These are phyloP conservation scores for Exophiala sp. DNA, from an alignment of 2,329 filamentous ascomycete species.

Conservation along the genomic window DNA sequence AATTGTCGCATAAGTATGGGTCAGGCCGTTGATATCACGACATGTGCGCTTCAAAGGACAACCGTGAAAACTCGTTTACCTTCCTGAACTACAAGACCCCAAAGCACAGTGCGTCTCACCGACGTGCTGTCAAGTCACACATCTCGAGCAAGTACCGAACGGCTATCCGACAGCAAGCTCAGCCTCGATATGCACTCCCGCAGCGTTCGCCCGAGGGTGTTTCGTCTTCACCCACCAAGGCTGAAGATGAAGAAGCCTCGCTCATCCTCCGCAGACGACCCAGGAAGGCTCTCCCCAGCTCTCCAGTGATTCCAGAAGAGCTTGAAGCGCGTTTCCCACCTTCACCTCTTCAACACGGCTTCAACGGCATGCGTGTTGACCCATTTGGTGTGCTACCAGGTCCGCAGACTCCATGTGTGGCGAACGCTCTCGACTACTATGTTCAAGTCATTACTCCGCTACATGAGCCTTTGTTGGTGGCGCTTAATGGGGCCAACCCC, in stretches of 20 bases:
- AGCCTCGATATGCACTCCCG: slow-evolving; percentile 18
- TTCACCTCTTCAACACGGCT: slow-evolving; percentile 5
- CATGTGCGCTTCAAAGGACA: slow-evolving; percentile 4
- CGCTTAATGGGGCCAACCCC: slow-evolving; percentile 12
- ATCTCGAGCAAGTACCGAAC: slow-evolving; percentile 21
- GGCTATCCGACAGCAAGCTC: slow-evolving; percentile 11
- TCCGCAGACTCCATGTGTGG: slow-evolving; percentile 13
- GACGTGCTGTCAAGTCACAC: slow-evolving; percentile 18
- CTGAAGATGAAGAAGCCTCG: background rate
- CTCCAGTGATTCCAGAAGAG: background rate
- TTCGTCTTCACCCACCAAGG: background rate
- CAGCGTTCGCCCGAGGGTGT: background rate
- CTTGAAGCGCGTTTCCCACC: background rate
- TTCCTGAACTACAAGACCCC: slow-evolving; percentile 17
- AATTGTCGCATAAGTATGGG: slow-evolving; percentile 2
- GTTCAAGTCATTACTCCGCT: slow-evolving; percentile 10
- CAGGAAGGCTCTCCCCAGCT: background rate
- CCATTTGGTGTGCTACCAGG: slow-evolving; percentile 15
- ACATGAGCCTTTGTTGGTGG: slow-evolving; percentile 12
- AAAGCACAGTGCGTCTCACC: slow-evolving; percentile 12
- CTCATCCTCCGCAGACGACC: background rate
- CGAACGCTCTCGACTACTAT: slow-evolving; percentile 13
- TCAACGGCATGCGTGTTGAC: slow-evolving; percentile 7
- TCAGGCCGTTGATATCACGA: background rate
- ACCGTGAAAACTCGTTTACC: slow-evolving; percentile 7